Evolutionary conservation across 176 grass and related monocot genomes (phyloP), one percentile per base, ranked within the genome.

Genomic region (Oryza meyeriana): DNA sequence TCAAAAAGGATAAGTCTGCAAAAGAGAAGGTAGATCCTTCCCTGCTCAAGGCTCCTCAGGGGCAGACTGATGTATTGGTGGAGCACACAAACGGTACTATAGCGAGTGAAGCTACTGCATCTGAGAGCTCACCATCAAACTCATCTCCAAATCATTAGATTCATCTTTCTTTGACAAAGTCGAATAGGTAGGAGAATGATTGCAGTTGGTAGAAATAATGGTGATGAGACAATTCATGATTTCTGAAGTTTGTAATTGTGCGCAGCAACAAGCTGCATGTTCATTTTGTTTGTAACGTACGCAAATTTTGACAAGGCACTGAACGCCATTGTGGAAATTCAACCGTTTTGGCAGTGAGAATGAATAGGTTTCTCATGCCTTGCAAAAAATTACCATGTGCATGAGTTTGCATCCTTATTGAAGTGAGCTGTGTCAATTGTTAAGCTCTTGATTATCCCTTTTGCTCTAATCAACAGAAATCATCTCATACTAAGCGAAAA

Each of bases 1-100:
- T 90, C 3, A 79, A 73, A 40, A 86, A 62, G 83, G 88, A 86
- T 50, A 90, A 83, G 79, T 77, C 74, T 28, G 70, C 72, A 1
- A 82, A 75, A 83, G 79, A 83, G 61, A 79, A 83, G 57, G 69
- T 39, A 48, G 74, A 86, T 63, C 76, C 74, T 33, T 31, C 68
- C 9, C 36, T 66, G 7, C 88, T 73, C 6, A 82, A 86, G 78
- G 73, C 20, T 20, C 73, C 88, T 5, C 35, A 6, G 12, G 28
- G 55, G 18, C 28, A 27, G 55, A 66, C 83, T 82, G 61, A 78
- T 38, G 61, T 35, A 73, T 71, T 42, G 36, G 72, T 86, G 67
- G 88, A 90, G 59, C 57, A 78, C 32, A 38, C 79, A 31, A 90
- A 86, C 59, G 88, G 79, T 34, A 76, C 71, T 8, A 17, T 64